phyloP scores from a whole-genome alignment of 106 monocot species.

The Apostasia shenzhenica region DNA sequence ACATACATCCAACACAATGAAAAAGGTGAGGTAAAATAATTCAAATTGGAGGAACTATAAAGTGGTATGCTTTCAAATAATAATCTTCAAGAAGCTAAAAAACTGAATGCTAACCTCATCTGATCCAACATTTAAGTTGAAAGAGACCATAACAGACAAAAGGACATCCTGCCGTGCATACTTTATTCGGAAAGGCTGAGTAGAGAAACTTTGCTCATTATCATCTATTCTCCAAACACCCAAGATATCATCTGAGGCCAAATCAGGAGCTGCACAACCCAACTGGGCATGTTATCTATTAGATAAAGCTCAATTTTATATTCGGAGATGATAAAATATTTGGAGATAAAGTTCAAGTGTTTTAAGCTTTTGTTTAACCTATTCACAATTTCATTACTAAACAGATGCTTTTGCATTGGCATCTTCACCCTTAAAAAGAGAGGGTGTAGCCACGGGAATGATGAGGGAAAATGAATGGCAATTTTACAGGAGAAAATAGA shows the following conservation, averaged over 20 bases:
- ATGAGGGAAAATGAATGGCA: no score
- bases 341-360: no score
- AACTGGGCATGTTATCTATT: constrained; percentile 47
- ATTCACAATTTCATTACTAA: background rate
- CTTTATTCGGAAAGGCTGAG: constrained; percentile 90
- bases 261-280: constrained; percentile 80
- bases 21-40: background rate
- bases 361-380: no score
- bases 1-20: background rate
- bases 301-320: constrained; percentile 16
- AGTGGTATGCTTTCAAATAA: background rate
- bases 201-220: constrained; percentile 84
- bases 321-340: no score
- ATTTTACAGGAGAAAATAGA: background rate
- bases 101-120: constrained; percentile 54
- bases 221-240: constrained; percentile 95
- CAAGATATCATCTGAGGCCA: constrained; percentile 42
- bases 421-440: no score
- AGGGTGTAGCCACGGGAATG: no score
- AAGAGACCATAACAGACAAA: constrained; percentile 89
- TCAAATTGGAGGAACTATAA: background rate
- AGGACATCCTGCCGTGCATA: constrained; percentile 95
- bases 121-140: constrained; percentile 50
- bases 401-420: no score
- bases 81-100: background rate